These are phyloP conservation scores for Rhizopogon parksii DNA, from an alignment of 1,284 basidiomycete species.

Conservation along the genomic window DNA sequence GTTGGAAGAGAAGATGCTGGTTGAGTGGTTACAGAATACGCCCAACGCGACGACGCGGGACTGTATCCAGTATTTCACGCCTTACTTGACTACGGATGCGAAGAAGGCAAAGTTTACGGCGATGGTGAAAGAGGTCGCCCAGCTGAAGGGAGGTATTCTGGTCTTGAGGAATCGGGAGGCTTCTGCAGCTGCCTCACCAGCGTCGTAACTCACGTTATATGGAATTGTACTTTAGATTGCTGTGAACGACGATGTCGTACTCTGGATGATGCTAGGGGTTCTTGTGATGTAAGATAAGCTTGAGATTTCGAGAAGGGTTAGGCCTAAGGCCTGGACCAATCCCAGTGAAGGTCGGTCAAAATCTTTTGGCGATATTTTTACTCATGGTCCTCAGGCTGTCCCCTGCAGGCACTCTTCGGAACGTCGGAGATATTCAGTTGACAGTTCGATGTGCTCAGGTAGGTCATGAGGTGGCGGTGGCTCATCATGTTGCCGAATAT, in stretches of 20 bases:
- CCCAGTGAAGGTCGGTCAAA: not conserved
- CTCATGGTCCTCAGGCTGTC: too few species aligned
- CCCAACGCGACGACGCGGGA: conserved; percentile 62
- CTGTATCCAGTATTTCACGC: conserved; percentile 72
- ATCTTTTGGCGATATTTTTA: not conserved
- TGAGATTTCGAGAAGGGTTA: too few species aligned
- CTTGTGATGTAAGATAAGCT: not conserved
- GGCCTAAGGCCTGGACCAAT: not conserved
- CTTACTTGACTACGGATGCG: conserved; percentile 57
- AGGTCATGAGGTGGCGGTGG: not conserved
- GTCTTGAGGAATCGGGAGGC: conserved; percentile 43
- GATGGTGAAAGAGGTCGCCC: conserved; percentile 69
- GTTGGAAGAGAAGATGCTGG: conserved; percentile 55
- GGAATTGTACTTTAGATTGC: conserved; percentile 1
- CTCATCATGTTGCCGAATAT: not conserved
- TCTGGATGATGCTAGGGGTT: not conserved
- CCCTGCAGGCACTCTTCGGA: too few species aligned
- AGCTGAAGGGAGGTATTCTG: conserved; percentile 58
- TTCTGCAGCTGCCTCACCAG: conserved; percentile 21
- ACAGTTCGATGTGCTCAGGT: too few species aligned
- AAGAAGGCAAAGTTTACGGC: conserved; percentile 70
- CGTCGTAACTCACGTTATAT: conserved; percentile 6
- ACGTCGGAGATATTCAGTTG: too few species aligned
- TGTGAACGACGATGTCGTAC: not conserved
- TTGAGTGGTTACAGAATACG: conserved; percentile 65